A percentile compares a stretch with the other conserved stretches of the same genome.
Conservation (phyloP, 352 stramenopile species). For the Thraustotheca clavata region DNA sequence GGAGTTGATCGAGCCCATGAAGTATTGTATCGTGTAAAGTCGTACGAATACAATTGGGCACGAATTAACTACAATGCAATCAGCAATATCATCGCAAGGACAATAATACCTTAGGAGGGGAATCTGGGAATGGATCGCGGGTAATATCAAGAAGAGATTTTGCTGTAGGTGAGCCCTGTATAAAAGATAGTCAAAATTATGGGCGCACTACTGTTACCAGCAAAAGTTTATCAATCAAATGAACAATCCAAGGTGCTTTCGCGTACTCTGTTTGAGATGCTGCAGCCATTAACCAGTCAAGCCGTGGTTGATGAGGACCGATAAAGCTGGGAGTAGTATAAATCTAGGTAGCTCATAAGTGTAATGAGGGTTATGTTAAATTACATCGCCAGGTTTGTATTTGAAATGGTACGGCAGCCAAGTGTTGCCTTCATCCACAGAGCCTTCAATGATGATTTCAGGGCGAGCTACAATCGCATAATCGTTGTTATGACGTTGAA, state of each 20-base stretch:
- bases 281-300: constrained; percentile 94
- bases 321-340: constrained; percentile 26
- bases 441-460: constrained; percentile 85
- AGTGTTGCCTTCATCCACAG: constrained; percentile 34
- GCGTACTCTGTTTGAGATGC: constrained; percentile 75
- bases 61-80: constrained; percentile 22
- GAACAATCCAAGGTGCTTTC: constrained; percentile 78
- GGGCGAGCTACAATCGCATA: constrained; percentile 65
- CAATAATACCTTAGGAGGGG: constrained; percentile 29
- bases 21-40: constrained; percentile 71
- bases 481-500: constrained; percentile 22
- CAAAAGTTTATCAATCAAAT: constrained; percentile 78
- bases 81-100: background rate
- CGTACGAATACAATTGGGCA: constrained; percentile 76
- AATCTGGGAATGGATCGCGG: constrained; percentile 36
- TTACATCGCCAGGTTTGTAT: constrained; percentile 74
- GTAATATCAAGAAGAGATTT: constrained; percentile 58
- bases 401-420: constrained; percentile 78
- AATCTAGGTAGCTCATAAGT: constrained; percentile 15
- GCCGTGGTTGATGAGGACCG: constrained; percentile 49
- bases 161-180: constrained; percentile 39
- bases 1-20: constrained; percentile 41
- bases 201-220: constrained; percentile 9
- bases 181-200: background rate
- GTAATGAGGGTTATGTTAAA: constrained; percentile 26